These are phyloP conservation scores for Thuja plicata DNA, from an alignment of 83 land plant species.

Conservation along the genomic window DNA sequence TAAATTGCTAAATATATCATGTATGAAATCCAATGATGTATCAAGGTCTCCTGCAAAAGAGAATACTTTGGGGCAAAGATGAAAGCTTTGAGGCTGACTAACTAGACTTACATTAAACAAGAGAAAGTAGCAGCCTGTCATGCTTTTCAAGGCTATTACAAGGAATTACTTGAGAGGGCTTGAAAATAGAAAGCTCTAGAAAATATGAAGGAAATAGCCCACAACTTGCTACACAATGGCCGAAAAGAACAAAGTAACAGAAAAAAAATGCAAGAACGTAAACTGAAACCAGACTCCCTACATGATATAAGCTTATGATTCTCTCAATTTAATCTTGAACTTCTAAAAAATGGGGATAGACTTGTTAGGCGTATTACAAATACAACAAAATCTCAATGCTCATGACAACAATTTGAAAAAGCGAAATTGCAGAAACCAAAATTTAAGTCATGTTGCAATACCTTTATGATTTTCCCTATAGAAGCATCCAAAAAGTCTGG, in stretches of 20 bases:
- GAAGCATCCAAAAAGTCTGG: constrained; percentile 96
- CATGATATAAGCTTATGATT: neutral
- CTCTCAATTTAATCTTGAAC: neutral
- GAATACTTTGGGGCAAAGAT: no score
- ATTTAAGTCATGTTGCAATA: constrained; percentile 16
- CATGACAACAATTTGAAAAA: neutral
- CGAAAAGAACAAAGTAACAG: neutral
- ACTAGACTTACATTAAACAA: neutral
- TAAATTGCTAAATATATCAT: neutral
- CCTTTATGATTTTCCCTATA: constrained; percentile 92
- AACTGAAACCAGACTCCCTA: neutral
- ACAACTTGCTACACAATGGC: neutral
- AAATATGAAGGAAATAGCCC: neutral
- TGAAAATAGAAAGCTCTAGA: neutral
- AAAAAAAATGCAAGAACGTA: neutral
- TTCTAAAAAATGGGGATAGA: neutral
- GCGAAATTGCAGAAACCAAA: neutral
- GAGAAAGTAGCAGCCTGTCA: neutral
- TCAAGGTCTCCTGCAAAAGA: neutral
- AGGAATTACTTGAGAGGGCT: neutral
- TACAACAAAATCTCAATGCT: neutral
- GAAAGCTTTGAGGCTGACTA: neutral
- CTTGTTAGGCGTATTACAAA: neutral
- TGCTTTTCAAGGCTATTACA: neutral
- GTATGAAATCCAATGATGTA: neutral